Evolutionary conservation across 371 early-diverging fungal genomes (phyloP).

Genomic region (Massospora cicadina): DNA sequence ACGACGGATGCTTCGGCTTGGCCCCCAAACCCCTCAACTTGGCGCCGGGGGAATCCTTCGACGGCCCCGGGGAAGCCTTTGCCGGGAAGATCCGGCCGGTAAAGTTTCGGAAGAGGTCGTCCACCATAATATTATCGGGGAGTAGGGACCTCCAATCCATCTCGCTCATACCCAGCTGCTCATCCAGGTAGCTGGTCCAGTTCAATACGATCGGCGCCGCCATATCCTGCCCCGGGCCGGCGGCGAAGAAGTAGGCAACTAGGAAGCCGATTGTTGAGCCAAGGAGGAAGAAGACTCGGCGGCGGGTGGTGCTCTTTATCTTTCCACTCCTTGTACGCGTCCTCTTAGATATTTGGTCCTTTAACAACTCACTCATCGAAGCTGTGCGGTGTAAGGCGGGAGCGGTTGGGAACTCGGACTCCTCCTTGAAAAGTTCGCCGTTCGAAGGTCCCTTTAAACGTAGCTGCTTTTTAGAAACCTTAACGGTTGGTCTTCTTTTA

Average conservation of each 20-base stretch:
- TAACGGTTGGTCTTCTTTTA: no score
- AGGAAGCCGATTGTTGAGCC: conserved; percentile 30
- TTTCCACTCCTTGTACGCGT: background rate
- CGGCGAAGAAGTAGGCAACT: conserved; percentile 20
- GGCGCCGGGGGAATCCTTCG: conserved; percentile 13
- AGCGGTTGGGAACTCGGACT: background rate
- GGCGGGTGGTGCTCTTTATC: conserved; percentile 14
- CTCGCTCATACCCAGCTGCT: background rate
- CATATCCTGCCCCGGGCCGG: conserved; percentile 25
- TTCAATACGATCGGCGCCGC: background rate
- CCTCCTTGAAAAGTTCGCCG: background rate
- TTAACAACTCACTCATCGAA: background rate
- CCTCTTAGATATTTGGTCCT: background rate
- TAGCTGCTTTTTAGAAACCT: no score
- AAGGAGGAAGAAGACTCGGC: conserved; percentile 25
- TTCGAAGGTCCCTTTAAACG: background rate
- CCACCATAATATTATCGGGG: conserved; percentile 44
- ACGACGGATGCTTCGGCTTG: conserved; percentile 52
- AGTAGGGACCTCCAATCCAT: conserved; percentile 34
- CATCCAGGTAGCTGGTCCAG: conserved; percentile 7
- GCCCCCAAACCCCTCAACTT: conserved; percentile 19
- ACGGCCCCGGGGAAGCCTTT: background rate
- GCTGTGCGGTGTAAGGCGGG: background rate
- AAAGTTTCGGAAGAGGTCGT: conserved; percentile 6
- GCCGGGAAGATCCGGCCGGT: conserved; percentile 4